Evolutionary conservation across 495 filamentous ascomycete genomes (phyloP), one percentile per base, ranked within the genome.

Genomic region (Talaromyces ruber): DNA sequence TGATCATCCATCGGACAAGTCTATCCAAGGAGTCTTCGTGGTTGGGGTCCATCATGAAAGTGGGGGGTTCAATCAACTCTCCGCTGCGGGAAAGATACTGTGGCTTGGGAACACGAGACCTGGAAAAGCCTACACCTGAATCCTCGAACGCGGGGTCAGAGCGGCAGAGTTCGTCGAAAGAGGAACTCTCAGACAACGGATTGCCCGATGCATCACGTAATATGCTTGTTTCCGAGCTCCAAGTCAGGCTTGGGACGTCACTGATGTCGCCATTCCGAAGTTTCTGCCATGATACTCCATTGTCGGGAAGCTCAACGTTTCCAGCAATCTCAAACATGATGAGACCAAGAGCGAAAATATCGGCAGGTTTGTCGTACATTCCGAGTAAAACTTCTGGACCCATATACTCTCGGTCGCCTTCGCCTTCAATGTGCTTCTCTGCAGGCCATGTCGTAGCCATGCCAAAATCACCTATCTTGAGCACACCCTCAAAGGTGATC

Each of bases 381-480:
- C 90, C 92, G 68, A 79, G 81, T 12, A 98, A 81, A 53, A 96
- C 89, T 69, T 98, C 94, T 0, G 93, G 92, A 6, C 88, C 92
- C 67, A 98, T 92, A 69, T 98, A 98, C 68, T 94, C 90, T 52
- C 94, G 89, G 68, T 98, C 94, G 18, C 94, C 94, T 74, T 98
- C 94, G 30, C 89, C 86, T 60, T 98, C 94, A 39, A 95, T 86
- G 25, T 84, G 85, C 25, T 82, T 75, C 57, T 86, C 81, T 6
- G 86, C 88, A 2, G 93, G 92, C 85, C 88, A 91, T 16, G 74
- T 65, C n/a, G 86, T 84, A 47, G 94, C 92, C 82, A 98, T 85
- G 45, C 94, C 94, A 71, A 98, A 98, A 74, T 98, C 94, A 51
- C 85, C 93, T 67, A 98, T 95, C 74, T 98, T 98, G 45, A 98